Evolutionary conservation across 768 basidiomycete genomes (phyloP).

Genomic region (Melanogaster broomeanus): DNA sequence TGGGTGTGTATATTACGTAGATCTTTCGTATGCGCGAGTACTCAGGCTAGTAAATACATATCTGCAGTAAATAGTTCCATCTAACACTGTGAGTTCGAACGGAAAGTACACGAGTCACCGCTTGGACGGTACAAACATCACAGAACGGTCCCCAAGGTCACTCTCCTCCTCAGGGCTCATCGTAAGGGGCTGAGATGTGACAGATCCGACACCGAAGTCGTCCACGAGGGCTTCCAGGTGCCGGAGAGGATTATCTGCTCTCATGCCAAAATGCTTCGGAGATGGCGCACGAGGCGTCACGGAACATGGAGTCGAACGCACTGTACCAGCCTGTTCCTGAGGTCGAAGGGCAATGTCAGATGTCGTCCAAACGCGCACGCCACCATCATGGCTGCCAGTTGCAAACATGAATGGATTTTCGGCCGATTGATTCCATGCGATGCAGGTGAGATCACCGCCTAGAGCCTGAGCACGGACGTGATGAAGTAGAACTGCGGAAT

Average conservation of each 20-base stretch:
- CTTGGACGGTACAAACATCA: constrained; percentile 1
- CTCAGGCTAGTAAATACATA: too few relatives aligned
- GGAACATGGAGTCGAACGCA: neutral
- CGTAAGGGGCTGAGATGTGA: constrained; percentile 8
- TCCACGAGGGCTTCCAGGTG: neutral
- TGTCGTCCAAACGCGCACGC: constrained; percentile 67
- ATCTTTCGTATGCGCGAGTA: too few relatives aligned
- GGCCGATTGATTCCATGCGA: constrained; percentile 70
- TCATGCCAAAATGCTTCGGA: neutral
- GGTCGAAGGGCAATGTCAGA: constrained; percentile 9
- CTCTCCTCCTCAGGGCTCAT: constrained; percentile 5
- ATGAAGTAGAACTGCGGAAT: constrained; percentile 67
- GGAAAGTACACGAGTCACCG: neutral
- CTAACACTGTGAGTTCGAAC: too few relatives aligned
- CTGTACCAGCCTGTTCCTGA: neutral
- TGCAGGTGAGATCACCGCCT: constrained; percentile 64
- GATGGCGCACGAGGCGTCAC: constrained; percentile 1
- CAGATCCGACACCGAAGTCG: neutral
- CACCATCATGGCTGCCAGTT: constrained; percentile 70
- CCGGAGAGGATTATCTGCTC: neutral
- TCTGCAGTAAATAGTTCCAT: neutral
- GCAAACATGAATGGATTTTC: constrained; percentile 69
- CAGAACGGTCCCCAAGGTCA: neutral
- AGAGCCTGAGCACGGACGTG: constrained; percentile 58
- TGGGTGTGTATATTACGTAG: too few relatives aligned